Base-by-base conservation (phyloP, 2,329 filamentous ascomycete genomes). In the Ophiostoma sp. region DNA sequence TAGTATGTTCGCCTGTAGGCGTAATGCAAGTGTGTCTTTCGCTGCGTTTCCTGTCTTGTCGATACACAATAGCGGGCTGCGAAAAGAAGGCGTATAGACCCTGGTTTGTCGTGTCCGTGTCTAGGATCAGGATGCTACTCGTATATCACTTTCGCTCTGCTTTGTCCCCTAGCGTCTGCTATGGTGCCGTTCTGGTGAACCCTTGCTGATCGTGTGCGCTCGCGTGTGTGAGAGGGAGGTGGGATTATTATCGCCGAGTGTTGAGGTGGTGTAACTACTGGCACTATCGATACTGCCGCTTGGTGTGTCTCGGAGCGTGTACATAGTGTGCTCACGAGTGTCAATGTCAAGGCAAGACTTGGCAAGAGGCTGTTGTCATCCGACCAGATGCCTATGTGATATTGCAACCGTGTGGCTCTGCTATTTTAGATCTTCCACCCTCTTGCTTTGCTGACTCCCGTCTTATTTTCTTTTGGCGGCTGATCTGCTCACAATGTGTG, bases 371-470 rank as follows among this genome's bases (percentile, higher is more conserved):
- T 40, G 47, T 47, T 60, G 67, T 66, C 67, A 66, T 66, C 65
- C 58, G 67, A 69, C 67, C 67, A 66, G 58, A 58, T 69, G n/a
- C 65, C 36, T 65, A 41, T 65, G 52, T 27, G 44, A 11, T 38
- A 16, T 38, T 42, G 40, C 27, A 27, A 27, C 27, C 1, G 27
- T 27, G 27, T 27, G 27, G 27, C 27, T 27, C 27, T 27, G 40
- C 40, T 44, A 14, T 62, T n/a, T n/a, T 40, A 5, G 55, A 62
- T 62, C 36, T 11, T 9, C 27, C 12, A 16, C 27, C 11, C 36
- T 14, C 65, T 58, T 38, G 36, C 38, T 45, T 65, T 47, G 18
- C 2, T 47, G 14, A 47, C 45, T 47, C 45, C 11, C 45, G 45
- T 47, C 45, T 47, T 47, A n/a, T 18, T 18, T 3, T 52, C 47